phyloP scores from a whole-genome alignment of 2,329 filamentous ascomycete genomes.

The Coniochaeta hoffmannii region DNA sequence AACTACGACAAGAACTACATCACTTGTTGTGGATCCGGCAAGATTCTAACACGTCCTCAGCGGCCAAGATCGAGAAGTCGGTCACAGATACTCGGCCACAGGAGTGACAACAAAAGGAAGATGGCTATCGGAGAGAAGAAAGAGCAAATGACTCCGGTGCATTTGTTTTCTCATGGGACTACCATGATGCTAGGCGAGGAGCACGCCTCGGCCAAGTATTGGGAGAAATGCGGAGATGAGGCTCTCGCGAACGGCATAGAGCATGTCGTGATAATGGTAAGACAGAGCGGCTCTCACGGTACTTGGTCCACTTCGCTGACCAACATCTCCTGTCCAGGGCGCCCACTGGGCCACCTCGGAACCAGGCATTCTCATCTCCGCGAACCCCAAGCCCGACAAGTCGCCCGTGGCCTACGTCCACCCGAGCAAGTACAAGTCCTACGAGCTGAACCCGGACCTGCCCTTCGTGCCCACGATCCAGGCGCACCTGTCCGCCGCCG shows the following conservation, averaged over 20 bases:
- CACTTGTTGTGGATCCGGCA: too few relatives aligned
- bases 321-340: slow-evolving; percentile 30
- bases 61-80: too few relatives aligned
- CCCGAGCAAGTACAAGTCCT: slow-evolving; percentile 56
- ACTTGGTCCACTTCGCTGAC: neutral
- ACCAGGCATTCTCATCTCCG: slow-evolving; percentile 51
- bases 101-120: neutral
- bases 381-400: slow-evolving; percentile 52
- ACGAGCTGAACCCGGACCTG: slow-evolving; percentile 54
- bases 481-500: slow-evolving; percentile 37
- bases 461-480: slow-evolving; percentile 41
- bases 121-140: slow-evolving; percentile 2
- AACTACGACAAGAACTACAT: too few relatives aligned
- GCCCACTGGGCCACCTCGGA: slow-evolving; percentile 58
- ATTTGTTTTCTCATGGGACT: slow-evolving; percentile 64
- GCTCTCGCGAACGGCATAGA: slow-evolving; percentile 52
- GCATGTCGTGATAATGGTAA: slow-evolving; percentile 58
- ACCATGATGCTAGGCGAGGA: slow-evolving; percentile 67
- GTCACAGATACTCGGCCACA: too few relatives aligned
- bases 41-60: too few relatives aligned
- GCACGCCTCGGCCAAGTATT: slow-evolving; percentile 53
- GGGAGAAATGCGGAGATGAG: slow-evolving; percentile 58
- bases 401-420: slow-evolving; percentile 60
- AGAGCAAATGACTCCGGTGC: slow-evolving; percentile 34
- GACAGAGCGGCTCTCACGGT: slow-evolving; percentile 1